A percentile compares a stretch with the other conserved stretches of the same genome.
Evolutionary conservation across 1,284 basidiomycete genomes (phyloP).

Genomic region (Rhodofomes roseus): DNA sequence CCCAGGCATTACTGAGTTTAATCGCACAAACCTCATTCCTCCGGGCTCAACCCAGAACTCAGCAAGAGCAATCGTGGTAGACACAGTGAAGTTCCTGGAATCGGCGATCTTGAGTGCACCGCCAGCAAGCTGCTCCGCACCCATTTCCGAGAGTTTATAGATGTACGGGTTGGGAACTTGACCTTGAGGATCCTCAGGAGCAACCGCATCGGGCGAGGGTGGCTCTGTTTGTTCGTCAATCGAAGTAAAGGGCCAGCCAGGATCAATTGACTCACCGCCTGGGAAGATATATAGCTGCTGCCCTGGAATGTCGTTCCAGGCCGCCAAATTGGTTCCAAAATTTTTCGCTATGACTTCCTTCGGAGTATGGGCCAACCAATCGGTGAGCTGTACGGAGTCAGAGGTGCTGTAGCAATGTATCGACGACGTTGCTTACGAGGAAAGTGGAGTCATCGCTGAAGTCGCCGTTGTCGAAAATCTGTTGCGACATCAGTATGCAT

Average conservation of each 20-base stretch:
- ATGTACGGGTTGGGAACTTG: slow-evolving; percentile 49
- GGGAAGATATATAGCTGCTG: slow-evolving; percentile 70
- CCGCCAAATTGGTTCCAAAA: slow-evolving; percentile 52
- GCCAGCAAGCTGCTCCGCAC: slow-evolving; percentile 47
- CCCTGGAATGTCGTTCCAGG: slow-evolving; percentile 54
- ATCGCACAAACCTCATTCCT: slow-evolving; percentile 38
- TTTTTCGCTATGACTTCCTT: slow-evolving; percentile 68
- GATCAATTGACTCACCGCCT: slow-evolving; percentile 33
- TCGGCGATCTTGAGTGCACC: slow-evolving; percentile 66
- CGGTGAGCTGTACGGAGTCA: slow-evolving; percentile 43
- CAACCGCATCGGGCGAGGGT: slow-evolving; percentile 36
- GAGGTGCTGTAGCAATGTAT: too few species aligned
- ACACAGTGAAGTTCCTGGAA: slow-evolving; percentile 45
- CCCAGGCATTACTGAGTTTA: neutral
- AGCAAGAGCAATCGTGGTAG: slow-evolving; percentile 59
- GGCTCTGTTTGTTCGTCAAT: slow-evolving; percentile 16
- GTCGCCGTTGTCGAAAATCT: slow-evolving; percentile 62
- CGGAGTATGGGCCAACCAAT: slow-evolving; percentile 64
- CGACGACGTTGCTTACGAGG: too few species aligned
- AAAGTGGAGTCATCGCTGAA: slow-evolving; percentile 72
- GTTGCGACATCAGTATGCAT: neutral
- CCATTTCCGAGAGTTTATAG: slow-evolving; percentile 51
- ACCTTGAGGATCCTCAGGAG: slow-evolving; percentile 51
- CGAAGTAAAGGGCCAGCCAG: neutral
- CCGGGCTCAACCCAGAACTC: slow-evolving; percentile 68